Base-by-base conservation (phyloP, 169 alveolate species). In the Babesia microti region DNA sequence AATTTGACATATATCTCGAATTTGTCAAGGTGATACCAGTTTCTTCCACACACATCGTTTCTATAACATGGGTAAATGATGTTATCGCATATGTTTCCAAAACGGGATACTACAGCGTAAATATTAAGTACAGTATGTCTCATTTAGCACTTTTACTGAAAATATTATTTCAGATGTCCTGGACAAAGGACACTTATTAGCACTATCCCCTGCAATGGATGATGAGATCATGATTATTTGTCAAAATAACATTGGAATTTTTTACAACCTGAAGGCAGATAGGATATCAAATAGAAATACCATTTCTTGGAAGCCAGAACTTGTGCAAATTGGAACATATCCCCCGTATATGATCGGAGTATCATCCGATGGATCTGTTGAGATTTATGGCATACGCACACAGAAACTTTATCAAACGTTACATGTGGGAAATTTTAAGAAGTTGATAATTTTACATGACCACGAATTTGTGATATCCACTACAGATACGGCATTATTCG, bases 331-430 rank as follows among this genome's bases (percentile, higher is more conserved):
- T 29, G 75, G 75, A 3, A 53, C 49, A 19, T 51, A 26, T 15
- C 68, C 75, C 11, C 75, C 75, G 45, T 63, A 44, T 50, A 48
- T 63, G n/a, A 36, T 63, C 4, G 75, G 75, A 21, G 14, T 63
- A 4, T 46, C 68, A 6, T 41, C 45, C 33, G 53, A 63, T 14
- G n/a, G 42, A 30, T 19, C 41, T 40, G 32, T 63, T 35, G 75
- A 63, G 32, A 34, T 63, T 9, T 53, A 63, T 35, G 75, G 75
- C 2, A 39, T 63, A 29, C 42, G 75, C 35, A 68, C 43, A 32
- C 75, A 63, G 47, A n/a, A 41, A 39, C 35, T 53, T 22, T 63
- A 63, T 42, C 58, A 63, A 42, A 41, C 52, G 12, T 43, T 63
- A 11, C 59, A 63, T 37, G 68, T 41, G 21, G 41, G 55, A 17